Evolutionary conservation across 257 asterid genomes (phyloP), one percentile per base, ranked within the genome.

Genomic region (Linaria vulgaris): DNA sequence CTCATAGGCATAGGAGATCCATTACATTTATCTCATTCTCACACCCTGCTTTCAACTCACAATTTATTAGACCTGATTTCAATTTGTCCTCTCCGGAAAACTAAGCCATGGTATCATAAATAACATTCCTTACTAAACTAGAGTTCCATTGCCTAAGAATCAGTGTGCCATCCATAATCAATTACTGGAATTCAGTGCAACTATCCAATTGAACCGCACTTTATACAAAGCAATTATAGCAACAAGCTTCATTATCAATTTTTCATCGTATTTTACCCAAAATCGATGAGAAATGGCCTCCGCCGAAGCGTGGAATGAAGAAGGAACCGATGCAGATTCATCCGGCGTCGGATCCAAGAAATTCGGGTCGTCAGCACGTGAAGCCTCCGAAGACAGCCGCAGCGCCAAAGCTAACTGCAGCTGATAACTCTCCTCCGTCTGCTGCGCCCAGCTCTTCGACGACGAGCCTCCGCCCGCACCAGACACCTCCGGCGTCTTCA

Each of bases 381-480:
- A 74, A 48, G 97, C 97, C 72, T 90, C 96, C 5, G 90, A 70
- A 0, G 96, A 87, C n/a, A 94, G 82, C 55, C 97, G 87, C 23
- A 94, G 87, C 51, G 97, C 97, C 78, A 94, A 67, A 12, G 96
- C 95, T 80, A 90, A 72, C 83, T 90, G 99, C 83, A 94, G 66
- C 68, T 84, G 96, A 63, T 94, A 94, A 69, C 96, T 90, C 87
- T 94, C 97, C 80, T 87, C 99, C 70, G 95, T 94, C 84, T 90
- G 96, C 79, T 78, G 96, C 41, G 99, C 97, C 99, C 99, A 94
- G 77, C 97, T 94, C 84, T 85, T 90, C 1, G 81, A 74, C 38
- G 88, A 82, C 17, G 95, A 77, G 13, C 81, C 86, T 6, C 80
- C 83, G 11, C 81, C 83, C 13, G 76, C 80, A 15, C 67, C 74